These are phyloP conservation scores for Polysphondylium violaceum DNA, from an alignment of 78 protist genomes.

Conservation along the genomic window DNA sequence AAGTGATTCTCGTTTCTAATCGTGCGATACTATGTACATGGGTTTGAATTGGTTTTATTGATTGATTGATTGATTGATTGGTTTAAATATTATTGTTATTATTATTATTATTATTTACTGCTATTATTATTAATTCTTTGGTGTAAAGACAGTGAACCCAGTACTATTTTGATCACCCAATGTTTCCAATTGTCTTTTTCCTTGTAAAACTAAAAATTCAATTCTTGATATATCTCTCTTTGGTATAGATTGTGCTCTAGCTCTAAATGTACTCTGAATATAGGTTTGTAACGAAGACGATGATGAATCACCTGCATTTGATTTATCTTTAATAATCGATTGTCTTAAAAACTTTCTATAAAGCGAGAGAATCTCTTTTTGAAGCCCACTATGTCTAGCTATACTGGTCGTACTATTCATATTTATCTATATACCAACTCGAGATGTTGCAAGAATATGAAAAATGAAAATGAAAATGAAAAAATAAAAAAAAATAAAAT, in stretches of 20 bases:
- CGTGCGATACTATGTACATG: no score
- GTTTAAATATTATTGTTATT: not conserved
- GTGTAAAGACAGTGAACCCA: conserved; percentile 45
- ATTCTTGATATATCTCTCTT: conserved; percentile 66
- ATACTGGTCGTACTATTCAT: not conserved
- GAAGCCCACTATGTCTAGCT: conserved; percentile 63
- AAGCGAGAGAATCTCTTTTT: conserved; percentile 55
- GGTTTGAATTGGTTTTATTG: no score
- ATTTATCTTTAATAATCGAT: conserved; percentile 24
- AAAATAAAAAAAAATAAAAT: no score
- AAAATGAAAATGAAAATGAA: no score
- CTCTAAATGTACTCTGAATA: conserved; percentile 54
- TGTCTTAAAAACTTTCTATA: conserved; percentile 59
- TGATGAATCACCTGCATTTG: not conserved
- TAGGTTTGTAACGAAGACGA: not conserved
- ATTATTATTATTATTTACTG: not conserved
- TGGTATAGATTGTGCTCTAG: conserved; percentile 21
- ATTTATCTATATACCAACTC: not conserved
- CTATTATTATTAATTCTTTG: conserved; percentile 11
- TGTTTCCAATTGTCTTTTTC: conserved; percentile 45
- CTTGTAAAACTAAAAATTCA: conserved; percentile 36
- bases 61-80: no score
- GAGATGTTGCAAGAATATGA: no score
- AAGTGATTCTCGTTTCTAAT: no score
- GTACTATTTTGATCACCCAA: conserved; percentile 1